Base-by-base conservation (phyloP, 495 filamentous ascomycete species). In the Penicillium verhagenii region DNA sequence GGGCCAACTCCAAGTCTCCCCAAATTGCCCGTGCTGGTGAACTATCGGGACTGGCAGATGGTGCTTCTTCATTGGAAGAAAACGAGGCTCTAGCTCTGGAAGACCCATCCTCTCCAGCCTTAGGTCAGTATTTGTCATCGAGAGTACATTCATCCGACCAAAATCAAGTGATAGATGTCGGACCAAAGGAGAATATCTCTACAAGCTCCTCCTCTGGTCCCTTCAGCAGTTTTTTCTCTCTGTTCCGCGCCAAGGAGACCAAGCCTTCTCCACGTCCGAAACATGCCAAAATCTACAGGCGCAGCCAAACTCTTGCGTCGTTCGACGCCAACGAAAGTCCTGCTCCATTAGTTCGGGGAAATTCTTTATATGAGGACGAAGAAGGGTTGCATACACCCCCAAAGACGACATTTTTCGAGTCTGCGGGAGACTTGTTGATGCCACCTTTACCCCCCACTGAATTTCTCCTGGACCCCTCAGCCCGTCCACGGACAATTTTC, bases 361-460 rank as follows among this genome's bases (percentile, higher is more conserved):
- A 76, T 48, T 74, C 79, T 11, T 39, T 54, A 13, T 54, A 59
- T 18, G 65, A 77, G 11, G 50, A 81, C 44, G 76, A 82, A 33
- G 75, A 75, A 51, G 70, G 74, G 16, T 58, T 76, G 19, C 72
- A 82, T 44, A 82, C 90, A 1, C 94, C 94, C n/a, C 94, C 94
- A 0, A 88, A 84, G 57, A 97, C 94, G 0, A 94, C 89, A 1
- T 86, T 98, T 49, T 94, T 98, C 52, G 94, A 98, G 73, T 91
- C 93, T 1, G 94, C 94, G 2, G 88, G 90, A 10, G 92, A 97
- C 65, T 72, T 98, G 18, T 79, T 98, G 21, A 93, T 92, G 71
- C 94, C 95, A 2, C 94, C 91, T 10, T 71, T 97, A 2, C 93
- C 94, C 13, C 81, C 88, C 0, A 77, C 80, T 3, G 84, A 89